phyloP scores from a whole-genome alignment of 306 rosid species.

The Vachellia pachyceras region DNA sequence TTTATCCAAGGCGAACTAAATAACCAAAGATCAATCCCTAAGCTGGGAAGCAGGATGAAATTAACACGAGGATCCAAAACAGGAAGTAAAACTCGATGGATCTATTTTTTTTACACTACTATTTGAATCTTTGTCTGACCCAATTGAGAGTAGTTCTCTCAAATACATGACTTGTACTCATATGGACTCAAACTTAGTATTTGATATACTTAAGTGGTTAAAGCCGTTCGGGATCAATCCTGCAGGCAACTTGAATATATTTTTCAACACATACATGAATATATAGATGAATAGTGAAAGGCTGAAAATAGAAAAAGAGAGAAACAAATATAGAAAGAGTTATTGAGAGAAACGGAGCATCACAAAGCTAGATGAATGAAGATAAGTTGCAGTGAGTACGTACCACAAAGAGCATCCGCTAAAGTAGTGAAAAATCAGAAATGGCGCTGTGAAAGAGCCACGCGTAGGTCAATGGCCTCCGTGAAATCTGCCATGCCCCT shows the following conservation, averaged over 20 bases:
- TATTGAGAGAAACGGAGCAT: neutral
- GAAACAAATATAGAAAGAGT: neutral
- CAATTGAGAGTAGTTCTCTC: too few species aligned
- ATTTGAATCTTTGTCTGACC: too few species aligned
- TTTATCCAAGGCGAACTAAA: neutral
- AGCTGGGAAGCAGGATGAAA: too few species aligned
- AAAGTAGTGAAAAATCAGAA: neutral
- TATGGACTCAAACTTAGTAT: too few species aligned
- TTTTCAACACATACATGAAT: too few species aligned
- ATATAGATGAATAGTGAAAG: neutral
- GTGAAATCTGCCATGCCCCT: slow-evolving; percentile 44
- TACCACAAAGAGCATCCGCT: neutral
- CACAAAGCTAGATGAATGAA: neutral
- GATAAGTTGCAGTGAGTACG: neutral
- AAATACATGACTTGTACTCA: too few species aligned
- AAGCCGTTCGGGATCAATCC: too few species aligned
- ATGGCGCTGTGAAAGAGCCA: slow-evolving; percentile 5
- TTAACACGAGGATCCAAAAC: too few species aligned
- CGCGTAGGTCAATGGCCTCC: slow-evolving; percentile 29
- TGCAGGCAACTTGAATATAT: too few species aligned
- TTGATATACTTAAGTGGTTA: too few species aligned
- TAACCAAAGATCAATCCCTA: neutral
- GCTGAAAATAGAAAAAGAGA: neutral
- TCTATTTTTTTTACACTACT: too few species aligned
- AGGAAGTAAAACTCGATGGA: too few species aligned